Conservation (phyloP, 2,329 filamentous ascomycete species). For the Phyllosticta paracitricarpa region DNA sequence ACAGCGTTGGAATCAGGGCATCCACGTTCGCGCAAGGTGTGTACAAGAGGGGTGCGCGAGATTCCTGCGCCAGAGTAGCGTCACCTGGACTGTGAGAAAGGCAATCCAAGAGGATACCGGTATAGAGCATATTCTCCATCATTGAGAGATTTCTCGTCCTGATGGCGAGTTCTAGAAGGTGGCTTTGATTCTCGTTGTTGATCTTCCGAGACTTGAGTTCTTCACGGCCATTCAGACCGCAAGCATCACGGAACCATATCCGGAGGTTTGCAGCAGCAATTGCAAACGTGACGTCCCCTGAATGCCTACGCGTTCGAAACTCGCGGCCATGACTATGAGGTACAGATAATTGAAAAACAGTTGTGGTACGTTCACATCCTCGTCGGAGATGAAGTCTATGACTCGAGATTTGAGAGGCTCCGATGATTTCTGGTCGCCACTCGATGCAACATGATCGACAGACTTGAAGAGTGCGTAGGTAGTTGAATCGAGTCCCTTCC, state of each 20-base stretch:
- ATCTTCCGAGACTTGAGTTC: neutral
- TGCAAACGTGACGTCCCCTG: neutral
- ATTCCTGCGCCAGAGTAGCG: neutral
- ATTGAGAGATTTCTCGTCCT: neutral
- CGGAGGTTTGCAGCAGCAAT: neutral
- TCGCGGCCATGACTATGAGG: too few species aligned
- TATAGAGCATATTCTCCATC: neutral
- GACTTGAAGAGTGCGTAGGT: too few species aligned
- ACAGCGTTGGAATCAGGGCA: too few species aligned
- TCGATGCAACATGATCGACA: too few species aligned
- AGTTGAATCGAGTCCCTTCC: too few species aligned
- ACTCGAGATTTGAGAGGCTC: too few species aligned
- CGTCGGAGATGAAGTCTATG: too few species aligned
- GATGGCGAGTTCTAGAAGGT: neutral
- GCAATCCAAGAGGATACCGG: neutral
- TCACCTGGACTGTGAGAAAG: neutral
- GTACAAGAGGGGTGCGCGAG: neutral
- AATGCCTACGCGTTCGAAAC: too few species aligned
- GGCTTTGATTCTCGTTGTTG: neutral
- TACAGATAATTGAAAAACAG: too few species aligned
- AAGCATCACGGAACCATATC: neutral
- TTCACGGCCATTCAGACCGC: neutral
- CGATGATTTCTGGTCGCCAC: too few species aligned
- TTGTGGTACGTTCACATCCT: too few species aligned
- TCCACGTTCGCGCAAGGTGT: too few species aligned